Evolutionary conservation across 225 moss, liverwort and hornwort genomes (phyloP).

Genomic region (Antitrichia curtipendula): DNA sequence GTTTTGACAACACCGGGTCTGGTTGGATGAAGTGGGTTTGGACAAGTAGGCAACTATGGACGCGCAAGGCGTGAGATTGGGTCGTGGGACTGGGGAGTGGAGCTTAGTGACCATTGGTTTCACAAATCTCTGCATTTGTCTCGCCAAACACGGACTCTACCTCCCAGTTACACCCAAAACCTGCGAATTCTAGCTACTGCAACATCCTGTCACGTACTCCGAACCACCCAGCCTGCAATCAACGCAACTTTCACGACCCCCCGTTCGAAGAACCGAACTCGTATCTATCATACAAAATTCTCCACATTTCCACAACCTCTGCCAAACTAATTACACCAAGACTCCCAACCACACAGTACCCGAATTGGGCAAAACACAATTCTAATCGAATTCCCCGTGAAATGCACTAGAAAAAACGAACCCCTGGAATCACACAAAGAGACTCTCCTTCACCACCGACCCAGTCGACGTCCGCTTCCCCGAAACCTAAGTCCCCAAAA

Average conservation of each 20-base stretch:
- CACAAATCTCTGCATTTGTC: constrained; percentile 33
- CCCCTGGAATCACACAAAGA: not conserved
- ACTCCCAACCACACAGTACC: not conserved
- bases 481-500: not conserved
- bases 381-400: not conserved
- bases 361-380: not conserved
- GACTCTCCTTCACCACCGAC: not conserved
- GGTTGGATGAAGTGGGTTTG: constrained; percentile 26
- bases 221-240: not conserved
- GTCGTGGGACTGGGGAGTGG: constrained; percentile 12
- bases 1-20: constrained; percentile 47
- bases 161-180: not conserved
- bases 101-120: constrained; percentile 32
- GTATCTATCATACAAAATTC: not conserved
- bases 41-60: constrained; percentile 18
- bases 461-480: not conserved
- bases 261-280: too few relatives aligned
- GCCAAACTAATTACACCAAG: not conserved
- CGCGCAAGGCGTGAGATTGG: constrained; percentile 9
- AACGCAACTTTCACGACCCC: too few relatives aligned
- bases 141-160: not conserved
- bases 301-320: not conserved
- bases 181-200: not conserved
- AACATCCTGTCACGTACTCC: not conserved
- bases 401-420: not conserved